Base-by-base conservation (phyloP, 2,329 filamentous ascomycete genomes). In the Mollisiaceae sp. region DNA sequence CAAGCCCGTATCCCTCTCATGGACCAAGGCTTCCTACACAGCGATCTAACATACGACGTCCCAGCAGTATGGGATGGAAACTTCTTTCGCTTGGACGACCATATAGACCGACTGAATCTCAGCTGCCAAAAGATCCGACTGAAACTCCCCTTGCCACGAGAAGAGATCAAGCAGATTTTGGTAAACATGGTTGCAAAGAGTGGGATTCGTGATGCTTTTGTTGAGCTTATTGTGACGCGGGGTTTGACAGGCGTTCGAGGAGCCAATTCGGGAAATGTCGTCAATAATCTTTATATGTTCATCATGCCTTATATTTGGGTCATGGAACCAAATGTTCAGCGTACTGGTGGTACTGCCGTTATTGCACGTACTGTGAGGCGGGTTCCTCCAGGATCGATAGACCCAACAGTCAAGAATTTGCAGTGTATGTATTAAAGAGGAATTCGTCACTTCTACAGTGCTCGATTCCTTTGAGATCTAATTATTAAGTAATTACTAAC, bases 21-120 rank as follows among this genome's bases (percentile, higher is more conserved):
- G 0, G 83, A 85, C 67, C 79, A 85, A 72, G 83, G 83, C 20
- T 85, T 85, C 71, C 71, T 84, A 69, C 82, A 82, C 71, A 80
- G 82, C 72, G 82, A 85, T 55, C 70, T 84, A 1, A 85, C 83
- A 0, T 85, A 85, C 70, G 82, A 85, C 58, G 83, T 85, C 0
- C 81, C 82, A 0, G 73, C 82, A 0, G 80, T 84, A 32, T 85
- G 83, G 83, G 81, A 84, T 57, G 81, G 82, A 0, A 80, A 80
- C 1, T 82, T 82, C 70, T 84, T 85, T 74, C 82, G 82, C 0
- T 79, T 85, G 0, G 80, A 83, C 52, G 81, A 84, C 62, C 83
- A 84, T 66, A 69, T 84, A 1, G 70, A 72, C 22, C 79, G 82
- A 6, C 73, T 85, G 0, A 77, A 81, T n/a, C 68, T 69, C 0